Conservation (phyloP, 345 rosid genomes). For the Pugionium cornutum region DNA sequence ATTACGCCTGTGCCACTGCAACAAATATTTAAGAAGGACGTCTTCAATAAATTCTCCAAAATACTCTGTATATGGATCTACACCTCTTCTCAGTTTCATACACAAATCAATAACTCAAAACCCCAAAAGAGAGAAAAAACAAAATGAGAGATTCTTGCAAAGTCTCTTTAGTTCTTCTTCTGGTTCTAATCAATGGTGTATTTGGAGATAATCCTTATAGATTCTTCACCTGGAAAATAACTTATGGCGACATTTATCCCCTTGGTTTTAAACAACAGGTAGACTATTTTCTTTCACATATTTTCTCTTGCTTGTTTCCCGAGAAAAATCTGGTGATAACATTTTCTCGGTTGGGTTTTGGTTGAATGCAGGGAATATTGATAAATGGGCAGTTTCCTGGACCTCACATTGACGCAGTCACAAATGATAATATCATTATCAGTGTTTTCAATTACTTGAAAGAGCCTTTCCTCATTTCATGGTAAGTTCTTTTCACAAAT, state of each 20-base stretch:
- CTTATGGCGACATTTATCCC: slow-evolving; percentile 88
- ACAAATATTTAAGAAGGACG: slow-evolving; percentile 33
- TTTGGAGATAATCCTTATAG: slow-evolving; percentile 79
- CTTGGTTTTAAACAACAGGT: slow-evolving; percentile 94
- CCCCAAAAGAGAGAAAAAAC: neutral
- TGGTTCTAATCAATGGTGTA: slow-evolving; percentile 52
- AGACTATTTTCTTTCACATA: neutral
- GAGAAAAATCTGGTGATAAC: slow-evolving; percentile 18
- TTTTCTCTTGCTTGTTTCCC: neutral
- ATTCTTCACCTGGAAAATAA: slow-evolving; percentile 79
- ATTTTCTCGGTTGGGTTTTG: slow-evolving; percentile 14
- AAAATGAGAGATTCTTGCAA: slow-evolving; percentile 49
- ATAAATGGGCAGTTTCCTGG: slow-evolving; percentile 97
- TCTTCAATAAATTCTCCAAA: slow-evolving; percentile 29
- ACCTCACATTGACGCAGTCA: slow-evolving; percentile 71
- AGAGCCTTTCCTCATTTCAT: slow-evolving; percentile 89
- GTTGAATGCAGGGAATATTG: slow-evolving; percentile 67
- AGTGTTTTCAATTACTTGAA: slow-evolving; percentile 85
- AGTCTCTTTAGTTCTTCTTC: slow-evolving; percentile 43
- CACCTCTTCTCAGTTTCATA: slow-evolving; percentile 31
- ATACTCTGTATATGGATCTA: slow-evolving; percentile 38
- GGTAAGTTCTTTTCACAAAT: slow-evolving; percentile 50
- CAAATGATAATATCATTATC: slow-evolving; percentile 84
- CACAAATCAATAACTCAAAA: slow-evolving; percentile 16
- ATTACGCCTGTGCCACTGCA: slow-evolving; percentile 42